Evolutionary conservation across 352 stramenopile species (phyloP).

Genomic region (Phytophthora megakarya): DNA sequence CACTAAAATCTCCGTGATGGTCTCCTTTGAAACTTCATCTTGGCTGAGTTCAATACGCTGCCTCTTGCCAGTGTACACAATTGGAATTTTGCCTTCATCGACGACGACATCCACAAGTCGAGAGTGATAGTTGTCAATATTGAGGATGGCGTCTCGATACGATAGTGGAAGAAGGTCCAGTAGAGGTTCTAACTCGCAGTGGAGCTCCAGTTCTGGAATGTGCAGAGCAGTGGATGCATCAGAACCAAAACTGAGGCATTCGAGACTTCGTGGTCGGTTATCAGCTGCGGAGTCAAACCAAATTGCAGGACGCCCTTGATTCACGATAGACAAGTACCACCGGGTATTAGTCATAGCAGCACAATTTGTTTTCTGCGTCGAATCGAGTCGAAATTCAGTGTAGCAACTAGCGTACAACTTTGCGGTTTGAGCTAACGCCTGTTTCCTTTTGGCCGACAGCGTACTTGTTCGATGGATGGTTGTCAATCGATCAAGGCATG

Average conservation of each 20-base stretch:
- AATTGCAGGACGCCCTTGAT: not conserved
- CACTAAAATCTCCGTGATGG: conserved; percentile 59
- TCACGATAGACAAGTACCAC: not conserved
- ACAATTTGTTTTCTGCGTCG: not conserved
- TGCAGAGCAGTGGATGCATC: not conserved
- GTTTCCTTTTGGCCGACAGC: conserved; percentile 5
- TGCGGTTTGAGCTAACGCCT: conserved; percentile 11
- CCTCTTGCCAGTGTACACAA: conserved; percentile 37
- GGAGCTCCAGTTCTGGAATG: conserved; percentile 18
- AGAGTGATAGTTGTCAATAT: conserved; percentile 24
- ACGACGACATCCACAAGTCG: conserved; percentile 49
- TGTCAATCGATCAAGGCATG: not conserved
- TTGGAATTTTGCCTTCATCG: conserved; percentile 39
- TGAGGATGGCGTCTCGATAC: conserved; percentile 31
- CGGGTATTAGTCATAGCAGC: not conserved
- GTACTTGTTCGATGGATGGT: not conserved
- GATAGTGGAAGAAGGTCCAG: conserved; percentile 35
- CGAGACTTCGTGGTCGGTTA: conserved; percentile 4
- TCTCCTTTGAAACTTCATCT: conserved; percentile 39
- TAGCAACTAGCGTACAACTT: not conserved
- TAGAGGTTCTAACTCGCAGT: conserved; percentile 46
- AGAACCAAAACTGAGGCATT: not conserved
- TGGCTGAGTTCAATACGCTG: conserved; percentile 37
- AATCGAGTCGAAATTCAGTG: not conserved
- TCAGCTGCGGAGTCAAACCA: conserved; percentile 3